phyloP scores from a whole-genome alignment of 2,329 filamentous ascomycete genomes.

The Xylariomycetidae sp. region DNA sequence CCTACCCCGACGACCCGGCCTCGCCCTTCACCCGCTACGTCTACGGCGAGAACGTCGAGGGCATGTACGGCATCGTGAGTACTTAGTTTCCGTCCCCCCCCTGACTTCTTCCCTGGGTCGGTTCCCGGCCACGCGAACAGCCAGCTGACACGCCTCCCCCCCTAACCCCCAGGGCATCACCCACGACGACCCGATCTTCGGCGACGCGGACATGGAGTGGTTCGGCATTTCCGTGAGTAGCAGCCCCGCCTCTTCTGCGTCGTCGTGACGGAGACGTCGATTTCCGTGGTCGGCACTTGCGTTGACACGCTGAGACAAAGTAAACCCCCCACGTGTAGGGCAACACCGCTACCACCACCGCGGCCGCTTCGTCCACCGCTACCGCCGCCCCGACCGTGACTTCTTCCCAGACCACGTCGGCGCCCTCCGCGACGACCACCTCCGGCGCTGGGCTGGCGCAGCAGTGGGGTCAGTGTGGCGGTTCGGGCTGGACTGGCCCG shows the following conservation, averaged over 20 bases:
- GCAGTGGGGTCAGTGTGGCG: constrained; percentile 9
- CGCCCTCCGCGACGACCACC: constrained; percentile 5
- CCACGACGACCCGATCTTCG: constrained; percentile 14
- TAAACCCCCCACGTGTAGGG: neutral
- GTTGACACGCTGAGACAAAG: neutral
- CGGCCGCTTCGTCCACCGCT: constrained; percentile 2
- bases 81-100: no score
- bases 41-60: constrained; percentile 17
- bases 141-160: no score
- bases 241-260: no score
- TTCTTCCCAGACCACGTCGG: neutral
- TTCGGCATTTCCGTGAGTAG: no score
- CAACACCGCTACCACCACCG: constrained; percentile 7
- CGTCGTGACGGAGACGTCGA: no score
- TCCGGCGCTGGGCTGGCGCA: neutral
- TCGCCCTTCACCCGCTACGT: constrained; percentile 15
- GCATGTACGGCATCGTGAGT: constrained; percentile 9
- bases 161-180: no score
- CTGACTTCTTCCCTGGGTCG: no score
- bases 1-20: constrained; percentile 9
- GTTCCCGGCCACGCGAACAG: no score
- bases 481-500: constrained; percentile 8
- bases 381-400: no score
- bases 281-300: no score
- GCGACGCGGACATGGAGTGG: constrained; percentile 17